Conservation (phyloP, 2,329 filamentous ascomycete genomes). For the Lachnellula hyalina region DNA sequence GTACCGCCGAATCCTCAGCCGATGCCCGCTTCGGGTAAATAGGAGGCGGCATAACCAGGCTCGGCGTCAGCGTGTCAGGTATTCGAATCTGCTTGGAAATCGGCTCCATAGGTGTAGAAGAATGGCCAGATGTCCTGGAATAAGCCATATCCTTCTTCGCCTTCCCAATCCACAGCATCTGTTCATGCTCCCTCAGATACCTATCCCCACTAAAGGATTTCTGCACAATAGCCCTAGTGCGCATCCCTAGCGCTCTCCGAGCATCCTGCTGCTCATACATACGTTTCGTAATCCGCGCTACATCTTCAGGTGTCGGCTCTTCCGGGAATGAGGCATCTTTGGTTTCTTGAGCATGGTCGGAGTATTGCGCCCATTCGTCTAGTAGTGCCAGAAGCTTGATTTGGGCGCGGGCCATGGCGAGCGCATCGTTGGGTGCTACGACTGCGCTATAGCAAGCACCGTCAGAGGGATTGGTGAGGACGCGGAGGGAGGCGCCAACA, state of each 20-base stretch:
- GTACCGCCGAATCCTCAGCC: no score
- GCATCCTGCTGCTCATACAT: slow-evolving; percentile 54
- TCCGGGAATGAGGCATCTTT: slow-evolving; percentile 24
- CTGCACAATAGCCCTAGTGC: slow-evolving; percentile 51
- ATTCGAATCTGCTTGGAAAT: no score
- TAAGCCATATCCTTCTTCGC: background rate
- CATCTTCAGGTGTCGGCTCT: slow-evolving; percentile 44
- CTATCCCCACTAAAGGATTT: slow-evolving; percentile 54
- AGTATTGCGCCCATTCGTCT: slow-evolving; percentile 55
- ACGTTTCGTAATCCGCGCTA: slow-evolving; percentile 45
- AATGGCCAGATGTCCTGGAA: background rate
- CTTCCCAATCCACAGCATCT: slow-evolving; percentile 49
- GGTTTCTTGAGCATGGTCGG: slow-evolving; percentile 37
- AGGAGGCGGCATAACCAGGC: no score
- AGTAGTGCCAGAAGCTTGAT: slow-evolving; percentile 57
- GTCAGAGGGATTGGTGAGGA: slow-evolving; percentile 49
- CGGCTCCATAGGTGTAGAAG: background rate
- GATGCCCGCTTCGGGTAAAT: no score
- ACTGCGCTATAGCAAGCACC: slow-evolving; percentile 52
- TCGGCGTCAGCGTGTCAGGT: no score
- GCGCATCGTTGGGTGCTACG: slow-evolving; percentile 59
- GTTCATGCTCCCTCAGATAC: slow-evolving; percentile 57
- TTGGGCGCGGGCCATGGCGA: slow-evolving; percentile 54
- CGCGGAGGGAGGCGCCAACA: slow-evolving; percentile 49
- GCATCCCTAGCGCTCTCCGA: slow-evolving; percentile 52